Evolutionary conservation across 2,329 filamentous ascomycete species (phyloP), one percentile per base, ranked within the genome.

Genomic region (Thielaviopsis musarum): DNA sequence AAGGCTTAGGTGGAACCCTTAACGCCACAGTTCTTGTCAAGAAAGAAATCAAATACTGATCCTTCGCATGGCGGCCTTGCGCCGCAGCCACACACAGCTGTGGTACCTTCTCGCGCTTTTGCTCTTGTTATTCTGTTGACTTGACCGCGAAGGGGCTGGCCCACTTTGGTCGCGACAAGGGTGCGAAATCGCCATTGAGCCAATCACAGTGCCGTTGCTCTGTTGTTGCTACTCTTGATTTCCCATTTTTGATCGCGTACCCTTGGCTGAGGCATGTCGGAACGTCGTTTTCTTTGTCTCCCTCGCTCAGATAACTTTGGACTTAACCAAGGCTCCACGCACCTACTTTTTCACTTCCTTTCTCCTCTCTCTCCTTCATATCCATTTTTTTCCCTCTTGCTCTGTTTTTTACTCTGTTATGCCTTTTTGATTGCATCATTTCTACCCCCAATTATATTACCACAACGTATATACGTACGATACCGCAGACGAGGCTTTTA

Each of bases 181-280:
- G 52, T 52, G 19, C 38, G 17, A 21, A 54, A 55, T 30, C 30
- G 54, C 45, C 52, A 30, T 59, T 28, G 22, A 61, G 62, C 77
- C 76, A 79, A 79, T 78, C 59, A 69, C 24, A 65, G 48, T 3
- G 15, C 66, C 67, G 81, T 84, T 84, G 79, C 78, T 65, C 69
- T 65, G 77, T 69, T 67, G 78, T 81, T 80, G 76, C 73, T 67
- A 69, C 64, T 80, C 75, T 79, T 79, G 74, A 78, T 63, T 55
- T 61, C 30, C 57, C 57, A 57, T 53, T 56, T 52, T 57, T 59
- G 54, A 56, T 59, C 60, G 57, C 60, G 60, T 59, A 62, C 60
- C 57, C 60, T 59, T 62, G 60, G 57, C 22, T 21, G 34, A 62
- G 60, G 60, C 54, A 62, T 59, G 57, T 62, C 57, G 54, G 60